phyloP scores from a whole-genome alignment of 164 flowering plant species.

The Euptelea pleiosperma region DNA sequence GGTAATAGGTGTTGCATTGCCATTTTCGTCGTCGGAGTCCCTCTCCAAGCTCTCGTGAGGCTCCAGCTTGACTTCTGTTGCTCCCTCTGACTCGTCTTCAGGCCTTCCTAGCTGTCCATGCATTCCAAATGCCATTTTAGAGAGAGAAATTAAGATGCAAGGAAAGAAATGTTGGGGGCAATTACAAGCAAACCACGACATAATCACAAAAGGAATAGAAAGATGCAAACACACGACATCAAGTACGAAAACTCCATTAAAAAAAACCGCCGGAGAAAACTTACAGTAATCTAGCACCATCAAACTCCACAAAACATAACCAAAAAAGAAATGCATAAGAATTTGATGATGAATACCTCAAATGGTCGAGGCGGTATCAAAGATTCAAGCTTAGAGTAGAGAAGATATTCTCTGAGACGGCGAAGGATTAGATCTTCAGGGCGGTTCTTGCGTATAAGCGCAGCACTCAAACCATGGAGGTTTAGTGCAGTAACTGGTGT shows the following conservation, averaged over 20 bases:
- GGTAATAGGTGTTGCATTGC: neutral
- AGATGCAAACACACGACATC: no score
- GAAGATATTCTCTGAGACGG: constrained; percentile 9
- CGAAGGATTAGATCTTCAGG: constrained; percentile 1
- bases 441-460: constrained; percentile 4
- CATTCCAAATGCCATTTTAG: no score
- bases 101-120: no score
- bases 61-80: constrained; percentile 6
- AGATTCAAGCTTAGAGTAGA: constrained; percentile 13
- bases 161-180: no score
- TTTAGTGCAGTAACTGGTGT: neutral
- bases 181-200: no score
- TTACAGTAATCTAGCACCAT: no score
- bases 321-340: no score
- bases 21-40: constrained; percentile 12
- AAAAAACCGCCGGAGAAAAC: no score
- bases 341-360: neutral
- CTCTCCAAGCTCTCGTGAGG: constrained; percentile 3
- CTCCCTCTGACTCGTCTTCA: neutral
- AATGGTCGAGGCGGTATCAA: constrained; percentile 1
- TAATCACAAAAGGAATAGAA: no score
- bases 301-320: no score
- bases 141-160: neutral
- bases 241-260: no score
- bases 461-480: neutral